Percentiles rank a stretch among this genome's conserved stretches.
Evolutionary conservation across 352 stramenopile genomes (phyloP).

Genomic region (Plasmopara halstedii): DNA sequence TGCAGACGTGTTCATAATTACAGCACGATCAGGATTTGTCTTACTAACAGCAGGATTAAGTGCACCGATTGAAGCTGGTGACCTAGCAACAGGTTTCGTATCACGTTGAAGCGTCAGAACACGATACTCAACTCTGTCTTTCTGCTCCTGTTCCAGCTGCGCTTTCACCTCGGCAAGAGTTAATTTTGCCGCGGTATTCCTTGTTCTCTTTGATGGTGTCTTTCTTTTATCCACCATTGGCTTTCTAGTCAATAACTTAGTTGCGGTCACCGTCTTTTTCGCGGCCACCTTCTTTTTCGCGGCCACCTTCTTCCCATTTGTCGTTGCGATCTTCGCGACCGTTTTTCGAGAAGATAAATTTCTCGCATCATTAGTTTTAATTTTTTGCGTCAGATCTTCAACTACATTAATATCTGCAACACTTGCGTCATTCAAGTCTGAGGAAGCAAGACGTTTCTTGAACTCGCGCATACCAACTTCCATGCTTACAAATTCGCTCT

Average conservation of each 20-base stretch:
- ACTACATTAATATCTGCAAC: slow-evolving; percentile 2
- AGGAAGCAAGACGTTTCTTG: slow-evolving; percentile 37
- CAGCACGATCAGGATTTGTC: neutral
- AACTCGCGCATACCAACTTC: slow-evolving; percentile 68
- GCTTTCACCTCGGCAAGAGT: slow-evolving; percentile 38
- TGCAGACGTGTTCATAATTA: neutral
- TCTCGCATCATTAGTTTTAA: slow-evolving; percentile 1
- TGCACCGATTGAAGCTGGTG: neutral
- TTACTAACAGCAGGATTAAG: neutral
- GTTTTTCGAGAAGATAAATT: neutral
- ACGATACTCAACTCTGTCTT: slow-evolving; percentile 38
- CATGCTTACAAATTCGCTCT: slow-evolving; percentile 71
- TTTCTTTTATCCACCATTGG: slow-evolving; percentile 3
- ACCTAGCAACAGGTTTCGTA: neutral
- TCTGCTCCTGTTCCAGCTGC: slow-evolving; percentile 40
- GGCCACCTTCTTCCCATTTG: neutral
- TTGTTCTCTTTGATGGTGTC: slow-evolving; percentile 2
- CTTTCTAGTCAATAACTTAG: slow-evolving; percentile 8
- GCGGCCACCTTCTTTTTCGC: neutral
- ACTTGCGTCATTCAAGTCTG: neutral
- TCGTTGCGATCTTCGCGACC: neutral
- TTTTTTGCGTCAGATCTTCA: slow-evolving; percentile 10
- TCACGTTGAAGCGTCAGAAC: slow-evolving; percentile 34
- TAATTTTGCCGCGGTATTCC: slow-evolving; percentile 2
- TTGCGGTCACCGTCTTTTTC: neutral